Conservation (phyloP, 164 flowering plant species). For the Tetracentron sinense region DNA sequence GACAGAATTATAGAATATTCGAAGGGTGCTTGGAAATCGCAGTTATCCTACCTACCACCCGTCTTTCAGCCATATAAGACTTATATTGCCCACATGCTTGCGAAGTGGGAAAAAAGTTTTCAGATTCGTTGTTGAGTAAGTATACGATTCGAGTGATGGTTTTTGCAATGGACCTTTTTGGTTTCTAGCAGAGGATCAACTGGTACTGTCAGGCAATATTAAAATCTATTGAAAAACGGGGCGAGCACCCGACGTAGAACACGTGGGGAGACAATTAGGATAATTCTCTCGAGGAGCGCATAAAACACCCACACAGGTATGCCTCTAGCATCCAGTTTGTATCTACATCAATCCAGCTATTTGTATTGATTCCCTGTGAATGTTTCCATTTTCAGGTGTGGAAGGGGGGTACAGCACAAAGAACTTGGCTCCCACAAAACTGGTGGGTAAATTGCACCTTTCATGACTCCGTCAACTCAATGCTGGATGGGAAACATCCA, state of each 20-base stretch:
- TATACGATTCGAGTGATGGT: not conserved
- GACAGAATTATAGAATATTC: constrained; percentile 91
- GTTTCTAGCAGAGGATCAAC: constrained; percentile 10
- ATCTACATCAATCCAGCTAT: not conserved
- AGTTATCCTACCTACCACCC: constrained; percentile 71
- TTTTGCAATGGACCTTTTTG: not conserved
- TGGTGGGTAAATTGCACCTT: constrained; percentile 76
- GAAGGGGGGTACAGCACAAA: constrained; percentile 87
- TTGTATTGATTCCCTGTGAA: constrained; percentile 7
- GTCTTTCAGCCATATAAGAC: constrained; percentile 96
- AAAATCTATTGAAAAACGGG: constrained; percentile 80
- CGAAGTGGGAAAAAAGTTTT: no score
- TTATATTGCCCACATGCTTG: constrained; percentile 48
- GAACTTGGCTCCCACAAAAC: constrained; percentile 80
- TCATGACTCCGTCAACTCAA: constrained; percentile 80
- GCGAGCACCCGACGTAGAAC: constrained; percentile 79
- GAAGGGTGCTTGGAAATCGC: constrained; percentile 96
- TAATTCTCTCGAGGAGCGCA: constrained; percentile 84
- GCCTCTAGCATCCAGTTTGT: not conserved
- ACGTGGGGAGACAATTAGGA: constrained; percentile 59
- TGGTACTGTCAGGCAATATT: constrained; percentile 83
- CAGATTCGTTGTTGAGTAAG: constrained; percentile 81
- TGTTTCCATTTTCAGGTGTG: constrained; percentile 51
- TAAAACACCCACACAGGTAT: constrained; percentile 80
- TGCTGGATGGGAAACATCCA: constrained; percentile 86